Evolutionary conservation across 2,329 filamentous ascomycete genomes (phyloP).

Genomic region (Dendrostoma leiphaemia): DNA sequence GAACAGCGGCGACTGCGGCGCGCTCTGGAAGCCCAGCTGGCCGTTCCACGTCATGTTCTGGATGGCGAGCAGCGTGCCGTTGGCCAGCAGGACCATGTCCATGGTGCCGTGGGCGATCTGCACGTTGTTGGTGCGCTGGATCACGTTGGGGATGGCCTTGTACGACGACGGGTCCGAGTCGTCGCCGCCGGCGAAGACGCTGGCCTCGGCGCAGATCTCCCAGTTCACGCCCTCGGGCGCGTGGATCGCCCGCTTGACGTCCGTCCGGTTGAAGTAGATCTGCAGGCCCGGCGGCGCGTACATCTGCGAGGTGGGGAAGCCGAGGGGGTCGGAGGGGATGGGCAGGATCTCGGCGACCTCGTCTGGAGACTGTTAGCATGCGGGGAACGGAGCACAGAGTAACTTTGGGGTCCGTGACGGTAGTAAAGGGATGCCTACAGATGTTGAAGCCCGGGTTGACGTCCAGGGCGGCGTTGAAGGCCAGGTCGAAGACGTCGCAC

Average conservation of each 20-base stretch:
- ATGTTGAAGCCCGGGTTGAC: conserved; percentile 68
- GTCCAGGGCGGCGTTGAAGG: conserved; percentile 47
- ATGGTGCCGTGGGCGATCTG: conserved; percentile 68
- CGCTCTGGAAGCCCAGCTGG: conserved; percentile 60
- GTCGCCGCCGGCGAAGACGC: conserved; percentile 42
- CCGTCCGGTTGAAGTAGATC: conserved; percentile 68
- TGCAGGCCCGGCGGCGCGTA: conserved; percentile 59
- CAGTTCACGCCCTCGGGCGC: conserved; percentile 38
- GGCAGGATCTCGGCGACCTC: conserved; percentile 59
- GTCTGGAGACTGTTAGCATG: conserved; percentile 37
- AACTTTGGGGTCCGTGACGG: too few relatives aligned
- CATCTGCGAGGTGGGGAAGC: conserved; percentile 54
- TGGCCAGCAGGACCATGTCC: conserved; percentile 64
- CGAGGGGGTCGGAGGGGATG: conserved; percentile 14
- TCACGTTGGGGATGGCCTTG: conserved; percentile 52
- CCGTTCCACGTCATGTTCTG: conserved; percentile 79
- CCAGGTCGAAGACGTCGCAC: conserved; percentile 49
- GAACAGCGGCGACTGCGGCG: conserved; percentile 16
- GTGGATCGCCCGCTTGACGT: conserved; percentile 26
- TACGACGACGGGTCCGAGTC: conserved; percentile 17
- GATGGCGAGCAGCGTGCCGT: conserved; percentile 65
- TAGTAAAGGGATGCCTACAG: neutral
- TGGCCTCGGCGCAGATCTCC: conserved; percentile 48
- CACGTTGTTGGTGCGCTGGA: conserved; percentile 67
- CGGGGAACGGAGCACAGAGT: neutral